These are phyloP conservation scores for Beauveria scarabaeidicola DNA, from an alignment of 2,329 filamentous ascomycete genomes.

Conservation along the genomic window DNA sequence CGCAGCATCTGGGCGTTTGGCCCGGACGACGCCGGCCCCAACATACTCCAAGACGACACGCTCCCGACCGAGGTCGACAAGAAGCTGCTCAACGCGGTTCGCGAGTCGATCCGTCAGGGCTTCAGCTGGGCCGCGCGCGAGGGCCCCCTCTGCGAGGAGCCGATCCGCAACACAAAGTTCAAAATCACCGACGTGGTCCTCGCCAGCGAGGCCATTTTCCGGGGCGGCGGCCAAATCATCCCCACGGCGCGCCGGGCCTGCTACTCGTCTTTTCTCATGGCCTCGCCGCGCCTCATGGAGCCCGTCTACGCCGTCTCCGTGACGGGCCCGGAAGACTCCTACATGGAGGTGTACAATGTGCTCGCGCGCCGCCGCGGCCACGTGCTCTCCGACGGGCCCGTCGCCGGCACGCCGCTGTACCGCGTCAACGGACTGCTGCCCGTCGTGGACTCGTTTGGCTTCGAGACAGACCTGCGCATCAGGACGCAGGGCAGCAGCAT, in stretches of 20 bases:
- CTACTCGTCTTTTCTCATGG: conserved; percentile 96
- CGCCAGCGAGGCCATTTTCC: conserved; percentile 83
- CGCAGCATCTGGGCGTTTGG: conserved; percentile 98
- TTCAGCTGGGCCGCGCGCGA: conserved; percentile 96
- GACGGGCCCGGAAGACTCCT: conserved; percentile 83
- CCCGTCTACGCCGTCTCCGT: conserved; percentile 89
- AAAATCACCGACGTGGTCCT: conserved; percentile 85
- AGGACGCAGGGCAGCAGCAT: conserved; percentile 91
- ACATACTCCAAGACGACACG: conserved; percentile 95
- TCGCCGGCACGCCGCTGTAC: conserved; percentile 90
- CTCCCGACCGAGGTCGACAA: conserved; percentile 91
- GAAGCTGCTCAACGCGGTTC: conserved; percentile 75
- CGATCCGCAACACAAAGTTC: conserved; percentile 97
- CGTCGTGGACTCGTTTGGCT: conserved; percentile 95
- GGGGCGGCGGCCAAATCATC: conserved; percentile 94
- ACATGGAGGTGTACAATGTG: conserved; percentile 84
- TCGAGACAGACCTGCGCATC: conserved; percentile 94
- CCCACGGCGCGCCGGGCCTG: conserved; percentile 86
- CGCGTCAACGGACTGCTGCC: conserved; percentile 84
- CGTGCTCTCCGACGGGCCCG: conserved; percentile 86
- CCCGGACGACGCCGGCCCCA: conserved; percentile 87
- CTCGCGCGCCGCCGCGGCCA: conserved; percentile 83
- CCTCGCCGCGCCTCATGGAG: conserved; percentile 92
- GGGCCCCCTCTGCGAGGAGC: conserved; percentile 95
- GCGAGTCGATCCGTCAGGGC: conserved; percentile 88